A percentile compares a stretch with the other conserved stretches of the same genome.
Evolutionary conservation across 2,329 filamentous ascomycete species (phyloP).

Genomic region (Beauveria sp.): DNA sequence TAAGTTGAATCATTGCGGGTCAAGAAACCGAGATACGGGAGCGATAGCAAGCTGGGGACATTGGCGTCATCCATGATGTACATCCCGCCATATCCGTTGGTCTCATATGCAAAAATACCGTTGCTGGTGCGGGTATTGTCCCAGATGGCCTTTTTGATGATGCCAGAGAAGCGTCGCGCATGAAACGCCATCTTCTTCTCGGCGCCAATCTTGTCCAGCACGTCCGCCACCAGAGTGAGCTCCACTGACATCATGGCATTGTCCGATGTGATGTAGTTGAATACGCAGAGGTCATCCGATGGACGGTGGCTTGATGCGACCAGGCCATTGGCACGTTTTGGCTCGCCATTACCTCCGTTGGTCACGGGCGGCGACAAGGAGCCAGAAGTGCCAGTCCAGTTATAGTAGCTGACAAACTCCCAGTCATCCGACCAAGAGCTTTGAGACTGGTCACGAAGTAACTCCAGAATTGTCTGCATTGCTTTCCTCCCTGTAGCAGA

Average conservation of each 20-base stretch:
- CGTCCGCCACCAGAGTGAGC: conserved; percentile 51
- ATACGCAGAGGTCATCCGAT: conserved; percentile 74
- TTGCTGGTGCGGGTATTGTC: conserved; percentile 38
- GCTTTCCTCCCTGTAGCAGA: conserved; percentile 60
- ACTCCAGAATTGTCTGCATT: conserved; percentile 21
- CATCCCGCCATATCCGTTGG: conserved; percentile 62
- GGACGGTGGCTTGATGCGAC: conserved; percentile 76
- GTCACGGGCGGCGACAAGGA: conserved; percentile 35
- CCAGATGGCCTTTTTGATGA: conserved; percentile 62
- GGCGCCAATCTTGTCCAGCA: conserved; percentile 61
- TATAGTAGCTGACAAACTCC: conserved; percentile 22
- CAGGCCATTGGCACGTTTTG: conserved; percentile 66
- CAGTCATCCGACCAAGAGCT: conserved; percentile 19
- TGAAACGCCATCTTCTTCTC: conserved; percentile 56
- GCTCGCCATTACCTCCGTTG: conserved; percentile 69
- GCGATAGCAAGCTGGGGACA: conserved; percentile 57
- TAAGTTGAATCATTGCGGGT: conserved; percentile 57
- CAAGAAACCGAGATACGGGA: conserved; percentile 57
- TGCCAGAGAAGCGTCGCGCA: conserved; percentile 33
- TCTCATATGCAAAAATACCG: conserved; percentile 69
- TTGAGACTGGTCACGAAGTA: conserved; percentile 20
- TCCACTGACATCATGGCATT: conserved; percentile 34
- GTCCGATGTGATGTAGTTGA: conserved; percentile 42
- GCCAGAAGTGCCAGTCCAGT: conserved; percentile 22
- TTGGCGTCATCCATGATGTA: conserved; percentile 69